These are phyloP conservation scores for Lipomyces kockii DNA, from an alignment of 805 yeast species.

Conservation along the genomic window DNA sequence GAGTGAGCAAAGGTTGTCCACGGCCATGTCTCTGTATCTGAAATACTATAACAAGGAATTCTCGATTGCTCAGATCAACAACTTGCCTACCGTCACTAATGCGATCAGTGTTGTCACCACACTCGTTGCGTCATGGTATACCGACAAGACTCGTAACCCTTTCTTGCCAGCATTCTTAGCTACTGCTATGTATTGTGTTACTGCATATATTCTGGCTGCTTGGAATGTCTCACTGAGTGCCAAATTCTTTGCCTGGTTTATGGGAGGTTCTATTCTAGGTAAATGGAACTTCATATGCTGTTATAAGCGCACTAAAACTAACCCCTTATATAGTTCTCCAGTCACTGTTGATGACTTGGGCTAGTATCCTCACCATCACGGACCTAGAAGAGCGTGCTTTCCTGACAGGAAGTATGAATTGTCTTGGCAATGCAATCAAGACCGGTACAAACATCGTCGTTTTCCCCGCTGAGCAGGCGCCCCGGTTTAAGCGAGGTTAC, in stretches of 20 bases:
- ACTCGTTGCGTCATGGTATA: slow-evolving; percentile 39
- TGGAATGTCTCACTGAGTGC: slow-evolving; percentile 61
- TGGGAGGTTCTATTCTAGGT: slow-evolving; percentile 19
- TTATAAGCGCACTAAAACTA: background rate
- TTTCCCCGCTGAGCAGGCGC: slow-evolving; percentile 51
- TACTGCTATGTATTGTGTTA: slow-evolving; percentile 38
- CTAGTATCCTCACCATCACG: slow-evolving; percentile 16
- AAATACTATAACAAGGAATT: slow-evolving; percentile 35
- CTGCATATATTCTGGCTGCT: slow-evolving; percentile 55
- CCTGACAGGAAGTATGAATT: slow-evolving; percentile 45
- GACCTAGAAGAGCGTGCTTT: slow-evolving; percentile 44
- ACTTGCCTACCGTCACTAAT: slow-evolving; percentile 51
- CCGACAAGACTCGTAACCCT: slow-evolving; percentile 37
- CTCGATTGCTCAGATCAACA: slow-evolving; percentile 47
- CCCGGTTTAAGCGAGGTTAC: slow-evolving; percentile 50
- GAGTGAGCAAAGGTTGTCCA: slow-evolving; percentile 25
- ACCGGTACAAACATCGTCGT: slow-evolving; percentile 54
- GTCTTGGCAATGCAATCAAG: slow-evolving; percentile 52
- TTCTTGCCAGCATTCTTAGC: slow-evolving; percentile 48
- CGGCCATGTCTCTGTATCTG: slow-evolving; percentile 23
- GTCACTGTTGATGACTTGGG: slow-evolving; percentile 31
- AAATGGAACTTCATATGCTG: background rate
- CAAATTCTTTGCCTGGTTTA: slow-evolving; percentile 61
- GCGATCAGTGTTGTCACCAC: slow-evolving; percentile 52
- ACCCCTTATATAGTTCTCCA: slow-evolving; percentile 12